Conservation (phyloP, 192 early-diverging fungal species). For the Coemansia sp. region DNA sequence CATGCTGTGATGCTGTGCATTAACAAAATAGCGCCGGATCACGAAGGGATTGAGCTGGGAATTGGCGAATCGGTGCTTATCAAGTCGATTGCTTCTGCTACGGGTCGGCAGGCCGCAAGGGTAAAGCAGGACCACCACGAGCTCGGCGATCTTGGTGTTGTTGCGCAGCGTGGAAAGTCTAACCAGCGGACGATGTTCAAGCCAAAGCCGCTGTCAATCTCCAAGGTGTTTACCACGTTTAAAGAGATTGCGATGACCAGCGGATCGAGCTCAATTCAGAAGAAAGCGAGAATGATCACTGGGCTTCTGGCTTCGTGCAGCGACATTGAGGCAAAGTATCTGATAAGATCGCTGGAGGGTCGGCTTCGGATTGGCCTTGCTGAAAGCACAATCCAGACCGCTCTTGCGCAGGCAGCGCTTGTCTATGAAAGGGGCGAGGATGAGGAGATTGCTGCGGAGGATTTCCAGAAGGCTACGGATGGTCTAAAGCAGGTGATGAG, state of each 20-base stretch:
- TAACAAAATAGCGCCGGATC: slow-evolving; percentile 90
- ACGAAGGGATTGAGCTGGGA: slow-evolving; percentile 93
- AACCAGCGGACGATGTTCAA: slow-evolving; percentile 82
- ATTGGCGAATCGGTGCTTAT: slow-evolving; percentile 92
- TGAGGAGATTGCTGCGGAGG: slow-evolving; percentile 15
- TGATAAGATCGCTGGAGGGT: slow-evolving; percentile 82
- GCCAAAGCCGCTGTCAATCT: slow-evolving; percentile 76
- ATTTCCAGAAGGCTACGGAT: slow-evolving; percentile 56
- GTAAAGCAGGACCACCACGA: slow-evolving; percentile 79
- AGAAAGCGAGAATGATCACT: slow-evolving; percentile 76
- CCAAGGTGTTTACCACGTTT: slow-evolving; percentile 81
- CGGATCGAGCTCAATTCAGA: slow-evolving; percentile 62
- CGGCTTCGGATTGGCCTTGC: slow-evolving; percentile 96
- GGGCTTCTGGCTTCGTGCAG: slow-evolving; percentile 73
- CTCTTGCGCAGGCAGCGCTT: slow-evolving; percentile 84
- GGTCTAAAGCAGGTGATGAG: slow-evolving; percentile 65
- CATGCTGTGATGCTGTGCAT: slow-evolving; percentile 88
- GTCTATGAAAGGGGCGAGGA: slow-evolving; percentile 53
- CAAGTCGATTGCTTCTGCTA: slow-evolving; percentile 89
- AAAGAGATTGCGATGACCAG: slow-evolving; percentile 82
- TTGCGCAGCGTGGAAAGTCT: slow-evolving; percentile 86
- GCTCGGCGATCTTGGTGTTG: slow-evolving; percentile 86
- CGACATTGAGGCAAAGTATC: slow-evolving; percentile 81
- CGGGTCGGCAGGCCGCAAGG: slow-evolving; percentile 69
- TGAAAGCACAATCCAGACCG: slow-evolving; percentile 85